Evolutionary conservation across 192 early-diverging fungal species (phyloP).

Genomic region (Umbelopsis vinacea): DNA sequence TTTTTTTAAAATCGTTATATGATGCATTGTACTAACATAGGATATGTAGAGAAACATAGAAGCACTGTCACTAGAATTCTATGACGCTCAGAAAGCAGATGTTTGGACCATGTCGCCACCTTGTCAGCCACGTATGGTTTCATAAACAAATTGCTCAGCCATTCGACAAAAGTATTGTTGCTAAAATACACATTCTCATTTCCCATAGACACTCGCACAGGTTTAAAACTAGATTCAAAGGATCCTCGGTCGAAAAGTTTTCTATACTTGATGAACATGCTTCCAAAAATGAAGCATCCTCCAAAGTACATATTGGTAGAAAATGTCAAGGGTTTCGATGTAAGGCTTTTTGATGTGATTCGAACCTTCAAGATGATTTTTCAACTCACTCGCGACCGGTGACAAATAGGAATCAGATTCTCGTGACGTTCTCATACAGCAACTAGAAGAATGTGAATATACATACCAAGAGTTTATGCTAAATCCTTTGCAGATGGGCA

Average conservation of each 20-base stretch:
- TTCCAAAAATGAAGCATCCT: slow-evolving; percentile 55
- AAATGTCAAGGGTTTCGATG: slow-evolving; percentile 85
- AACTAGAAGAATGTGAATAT: slow-evolving; percentile 58
- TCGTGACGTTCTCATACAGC: slow-evolving; percentile 52
- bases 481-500: slow-evolving; percentile 73
- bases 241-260: slow-evolving; percentile 77
- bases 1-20: too few relatives aligned
- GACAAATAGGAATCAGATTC: slow-evolving; percentile 55
- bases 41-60: slow-evolving; percentile 51
- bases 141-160: not conserved
- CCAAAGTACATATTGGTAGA: slow-evolving; percentile 76
- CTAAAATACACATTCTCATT: not conserved
- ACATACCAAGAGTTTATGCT: slow-evolving; percentile 74
- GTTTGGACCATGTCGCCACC: slow-evolving; percentile 85
- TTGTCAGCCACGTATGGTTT: slow-evolving; percentile 65
- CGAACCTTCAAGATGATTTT: not conserved
- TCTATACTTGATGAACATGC: slow-evolving; percentile 69
- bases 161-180: not conserved
- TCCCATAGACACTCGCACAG: slow-evolving; percentile 67
- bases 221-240: slow-evolving; percentile 69
- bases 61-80: slow-evolving; percentile 58
- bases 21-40: not conserved
- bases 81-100: slow-evolving; percentile 66
- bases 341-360: slow-evolving; percentile 18
- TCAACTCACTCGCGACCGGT: slow-evolving; percentile 20